Evolutionary conservation across 2,329 filamentous ascomycete genomes (phyloP).

Genomic region (Fusarium floridanum): DNA sequence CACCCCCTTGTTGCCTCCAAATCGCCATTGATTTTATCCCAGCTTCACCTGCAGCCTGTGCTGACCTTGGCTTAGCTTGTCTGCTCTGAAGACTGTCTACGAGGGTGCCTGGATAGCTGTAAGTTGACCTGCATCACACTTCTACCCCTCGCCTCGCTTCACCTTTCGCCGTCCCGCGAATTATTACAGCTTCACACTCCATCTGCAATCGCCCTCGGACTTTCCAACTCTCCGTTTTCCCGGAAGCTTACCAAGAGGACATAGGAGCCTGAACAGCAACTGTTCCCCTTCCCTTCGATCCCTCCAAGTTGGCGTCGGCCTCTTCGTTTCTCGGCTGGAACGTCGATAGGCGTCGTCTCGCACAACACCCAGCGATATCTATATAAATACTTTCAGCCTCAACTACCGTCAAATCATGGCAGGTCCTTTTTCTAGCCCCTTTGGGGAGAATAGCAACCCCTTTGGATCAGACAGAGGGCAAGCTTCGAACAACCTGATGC

Average conservation of each 20-base stretch:
- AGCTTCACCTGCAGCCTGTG: constrained; percentile 26
- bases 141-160: constrained; percentile 14
- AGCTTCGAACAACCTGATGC: constrained; percentile 53
- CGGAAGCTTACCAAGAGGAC: constrained; percentile 71
- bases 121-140: constrained; percentile 29
- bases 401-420: constrained; percentile 68
- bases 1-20: constrained; percentile 31
- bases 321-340: constrained; percentile 75
- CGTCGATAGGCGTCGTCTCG: constrained; percentile 65
- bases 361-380: constrained; percentile 21
- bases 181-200: background rate
- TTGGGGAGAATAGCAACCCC: constrained; percentile 66
- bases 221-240: constrained; percentile 53
- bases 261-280: constrained; percentile 72
- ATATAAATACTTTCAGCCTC: background rate
- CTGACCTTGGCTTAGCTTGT: constrained; percentile 34
- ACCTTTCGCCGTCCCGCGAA: constrained; percentile 2
- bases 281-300: constrained; percentile 70
- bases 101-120: constrained; percentile 37
- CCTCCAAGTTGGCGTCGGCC: constrained; percentile 79
- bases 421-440: constrained; percentile 81
- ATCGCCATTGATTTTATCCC: constrained; percentile 25
- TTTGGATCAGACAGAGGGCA: constrained; percentile 43
- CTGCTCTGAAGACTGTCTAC: constrained; percentile 15
- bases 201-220: background rate